Base-by-base conservation (phyloP, 2,329 filamentous ascomycete species). In the Pseudopyricularia javanii region DNA sequence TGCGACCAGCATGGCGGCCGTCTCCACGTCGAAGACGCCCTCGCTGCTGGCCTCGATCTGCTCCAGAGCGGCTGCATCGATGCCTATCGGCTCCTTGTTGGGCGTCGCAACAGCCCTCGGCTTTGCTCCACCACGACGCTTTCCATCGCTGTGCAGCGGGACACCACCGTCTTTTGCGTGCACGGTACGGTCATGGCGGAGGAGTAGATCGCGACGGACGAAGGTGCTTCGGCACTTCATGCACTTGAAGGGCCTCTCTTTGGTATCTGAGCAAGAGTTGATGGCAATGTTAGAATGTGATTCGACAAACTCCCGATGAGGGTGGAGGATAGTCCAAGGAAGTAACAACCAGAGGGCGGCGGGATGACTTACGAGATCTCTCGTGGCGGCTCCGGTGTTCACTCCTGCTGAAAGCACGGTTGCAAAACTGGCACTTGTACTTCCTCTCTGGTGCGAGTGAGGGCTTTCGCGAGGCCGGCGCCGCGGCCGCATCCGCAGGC, bases 401-500 rank as follows among this genome's bases (percentile, higher is more conserved):
- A 70, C 90, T 95, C 69, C 93, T 80, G 74, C 91, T 96, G 70
- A 98, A 98, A 58, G 93, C 93, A 70, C 93, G 82, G 73, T 91
- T 91, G 76, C 93, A 97, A 72, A 95, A 97, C 76, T 95, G 90
- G 75, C 93, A 98, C 71, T 97, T 96, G 82, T 98, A 98, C 73
- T 96, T 95, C 77, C 94, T 91, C 76, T 97, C 93, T 54, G 91
- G 89, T 62, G 82, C 85, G 62, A 84, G 73, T 56, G 85, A 76
- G 60, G 85, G 71, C 73, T 94, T 95, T 70, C 87, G 83, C 64
- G 85, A 78, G 62, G 80, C 79, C 66, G 86, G 79, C 65, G 83
- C 80, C 65, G 88, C 80, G 65, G 81, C 74, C 65, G 80, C 78
- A 62, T 80, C 70, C 65, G 85, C 74, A 62, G 82, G 72, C 61